Percentiles rank a stretch among this genome's conserved stretches.
These are phyloP conservation scores for Mortierella sp. DNA, from an alignment of 371 early-diverging fungal species.

Conservation along the genomic window DNA sequence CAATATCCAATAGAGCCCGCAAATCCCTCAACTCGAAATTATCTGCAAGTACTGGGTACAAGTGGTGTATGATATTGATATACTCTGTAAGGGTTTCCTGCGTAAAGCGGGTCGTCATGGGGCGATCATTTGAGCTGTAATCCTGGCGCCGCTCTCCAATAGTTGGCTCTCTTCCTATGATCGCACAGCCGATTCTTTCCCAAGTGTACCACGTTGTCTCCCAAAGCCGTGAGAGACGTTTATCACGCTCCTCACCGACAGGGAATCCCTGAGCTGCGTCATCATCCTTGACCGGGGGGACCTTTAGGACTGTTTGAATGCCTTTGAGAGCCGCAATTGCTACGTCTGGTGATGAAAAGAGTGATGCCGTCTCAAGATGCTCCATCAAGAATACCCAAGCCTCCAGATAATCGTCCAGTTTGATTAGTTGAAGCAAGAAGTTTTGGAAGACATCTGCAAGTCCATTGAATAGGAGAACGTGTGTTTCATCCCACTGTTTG, in stretches of 20 bases:
- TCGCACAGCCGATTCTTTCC: constrained; percentile 75
- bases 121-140: constrained; percentile 22
- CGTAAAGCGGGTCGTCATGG: constrained; percentile 67
- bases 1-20: constrained; percentile 64
- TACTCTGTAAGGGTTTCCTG: constrained; percentile 85
- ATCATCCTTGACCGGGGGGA: constrained; percentile 60
- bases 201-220: constrained; percentile 82
- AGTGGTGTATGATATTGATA: constrained; percentile 72
- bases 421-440: constrained; percentile 72
- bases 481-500: constrained; percentile 98
- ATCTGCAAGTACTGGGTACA: constrained; percentile 68
- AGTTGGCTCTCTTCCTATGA: constrained; percentile 24
- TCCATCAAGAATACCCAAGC: constrained; percentile 77
- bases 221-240: constrained; percentile 67
- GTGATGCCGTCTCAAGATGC: constrained; percentile 80
- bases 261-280: constrained; percentile 23
- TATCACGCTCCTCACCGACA: constrained; percentile 11
- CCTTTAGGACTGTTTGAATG: constrained; percentile 70
- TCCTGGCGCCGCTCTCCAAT: constrained; percentile 23
- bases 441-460: constrained; percentile 79
- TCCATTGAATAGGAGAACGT: constrained; percentile 84
- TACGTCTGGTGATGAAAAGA: constrained; percentile 82
- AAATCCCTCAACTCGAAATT: constrained; percentile 69
- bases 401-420: constrained; percentile 69
- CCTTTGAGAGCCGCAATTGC: constrained; percentile 81